phyloP scores from a whole-genome alignment of 2,329 filamentous ascomycete genomes.

The Sporothrix curviconia region DNA sequence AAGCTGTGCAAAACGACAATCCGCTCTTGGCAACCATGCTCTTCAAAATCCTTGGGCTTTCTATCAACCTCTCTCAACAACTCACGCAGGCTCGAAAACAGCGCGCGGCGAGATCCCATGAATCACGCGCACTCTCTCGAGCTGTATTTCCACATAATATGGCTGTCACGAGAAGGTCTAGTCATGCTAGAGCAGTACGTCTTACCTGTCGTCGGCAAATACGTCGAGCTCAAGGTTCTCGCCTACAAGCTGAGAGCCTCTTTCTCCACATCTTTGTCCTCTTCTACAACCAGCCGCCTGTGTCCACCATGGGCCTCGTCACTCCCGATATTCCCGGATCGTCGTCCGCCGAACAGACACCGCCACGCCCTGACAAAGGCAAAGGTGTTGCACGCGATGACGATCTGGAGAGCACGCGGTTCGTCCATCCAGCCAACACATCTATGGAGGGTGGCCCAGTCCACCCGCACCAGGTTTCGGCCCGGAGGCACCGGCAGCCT shows the following conservation, averaged over 20 bases:
- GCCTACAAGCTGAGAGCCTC: slow-evolving; percentile 87
- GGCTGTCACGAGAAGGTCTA: slow-evolving; percentile 87
- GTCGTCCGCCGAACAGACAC: slow-evolving; percentile 26
- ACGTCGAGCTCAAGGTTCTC: slow-evolving; percentile 79
- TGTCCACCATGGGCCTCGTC: slow-evolving; percentile 55
- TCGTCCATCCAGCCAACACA: slow-evolving; percentile 44
- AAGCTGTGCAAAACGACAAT: slow-evolving; percentile 69
- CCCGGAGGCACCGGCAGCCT: slow-evolving; percentile 53
- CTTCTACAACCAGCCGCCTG: slow-evolving; percentile 83
- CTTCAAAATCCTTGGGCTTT: slow-evolving; percentile 86
- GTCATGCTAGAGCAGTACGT: slow-evolving; percentile 83
- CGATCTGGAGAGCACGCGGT: slow-evolving; percentile 31
- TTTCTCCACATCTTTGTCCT: slow-evolving; percentile 93
- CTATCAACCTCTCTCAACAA: slow-evolving; percentile 78
- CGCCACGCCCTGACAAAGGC: slow-evolving; percentile 39
- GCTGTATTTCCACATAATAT: slow-evolving; percentile 82
- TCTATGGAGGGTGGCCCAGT: slow-evolving; percentile 54
- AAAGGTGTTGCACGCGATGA: slow-evolving; percentile 40
- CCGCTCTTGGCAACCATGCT: slow-evolving; percentile 74
- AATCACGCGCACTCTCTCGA: slow-evolving; percentile 72
- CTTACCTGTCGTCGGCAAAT: slow-evolving; percentile 72
- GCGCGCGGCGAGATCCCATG: slow-evolving; percentile 72
- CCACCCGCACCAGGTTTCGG: slow-evolving; percentile 48
- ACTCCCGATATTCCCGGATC: slow-evolving; percentile 39
- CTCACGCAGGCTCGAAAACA: slow-evolving; percentile 77